A percentile compares a stretch with the other conserved stretches of the same genome.
These are phyloP conservation scores for Ascochyta lentis DNA, from an alignment of 2,329 filamentous ascomycete genomes.

Conservation along the genomic window DNA sequence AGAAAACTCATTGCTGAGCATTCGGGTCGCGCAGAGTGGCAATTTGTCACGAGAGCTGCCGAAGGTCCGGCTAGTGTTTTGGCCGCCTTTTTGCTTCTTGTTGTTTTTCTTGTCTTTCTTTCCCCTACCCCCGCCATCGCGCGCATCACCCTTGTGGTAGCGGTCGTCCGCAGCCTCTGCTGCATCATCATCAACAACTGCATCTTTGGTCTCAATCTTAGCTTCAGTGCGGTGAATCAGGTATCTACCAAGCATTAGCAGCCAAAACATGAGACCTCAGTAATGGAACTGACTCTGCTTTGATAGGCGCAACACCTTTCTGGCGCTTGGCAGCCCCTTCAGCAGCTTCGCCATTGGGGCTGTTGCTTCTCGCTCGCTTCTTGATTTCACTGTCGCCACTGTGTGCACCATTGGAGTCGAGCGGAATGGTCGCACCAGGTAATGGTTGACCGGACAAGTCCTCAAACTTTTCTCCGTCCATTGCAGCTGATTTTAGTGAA, in stretches of 20 bases:
- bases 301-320: conserved; percentile 72
- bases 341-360: conserved; percentile 42
- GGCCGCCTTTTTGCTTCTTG: conserved; percentile 72
- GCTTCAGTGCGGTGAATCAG: conserved; percentile 39
- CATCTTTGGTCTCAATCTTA: conserved; percentile 31
- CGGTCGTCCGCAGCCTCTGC: conserved; percentile 61
- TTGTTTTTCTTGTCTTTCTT: conserved; percentile 58
- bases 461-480: conserved; percentile 24
- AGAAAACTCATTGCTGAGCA: conserved; percentile 78
- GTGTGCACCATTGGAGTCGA: conserved; percentile 26
- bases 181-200: conserved; percentile 61
- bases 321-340: conserved; percentile 39
- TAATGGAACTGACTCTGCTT: conserved; percentile 64
- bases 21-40: conserved; percentile 77
- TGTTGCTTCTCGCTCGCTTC: conserved; percentile 41
- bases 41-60: conserved; percentile 79
- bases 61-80: conserved; percentile 84
- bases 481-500: conserved; percentile 8
- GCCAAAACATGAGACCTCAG: too few species aligned
- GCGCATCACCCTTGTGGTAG: conserved; percentile 51
- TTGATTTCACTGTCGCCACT: conserved; percentile 37
- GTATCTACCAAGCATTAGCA: conserved; percentile 34
- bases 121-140: conserved; percentile 49
- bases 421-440: conserved; percentile 19
- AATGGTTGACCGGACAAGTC: conserved; percentile 15